A percentile compares a stretch with the other conserved stretches of the same genome.
These are phyloP conservation scores for Penicillium decumbens DNA, from an alignment of 2,329 filamentous ascomycete species.

Conservation along the genomic window DNA sequence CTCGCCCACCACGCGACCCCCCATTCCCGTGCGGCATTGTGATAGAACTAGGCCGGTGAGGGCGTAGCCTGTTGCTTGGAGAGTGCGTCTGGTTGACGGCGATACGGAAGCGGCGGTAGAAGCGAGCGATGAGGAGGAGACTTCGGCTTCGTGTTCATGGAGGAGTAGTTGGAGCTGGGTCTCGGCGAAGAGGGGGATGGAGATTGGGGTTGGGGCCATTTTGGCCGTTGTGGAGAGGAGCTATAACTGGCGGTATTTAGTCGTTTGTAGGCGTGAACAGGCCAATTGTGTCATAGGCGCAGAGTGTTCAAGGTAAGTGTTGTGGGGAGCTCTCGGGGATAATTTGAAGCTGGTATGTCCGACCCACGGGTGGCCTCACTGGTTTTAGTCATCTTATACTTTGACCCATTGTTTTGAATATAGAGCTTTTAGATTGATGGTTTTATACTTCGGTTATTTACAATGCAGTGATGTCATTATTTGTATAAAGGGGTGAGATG, in stretches of 20 bases:
- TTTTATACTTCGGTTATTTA: too few relatives aligned
- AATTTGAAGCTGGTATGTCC: constrained; percentile 16
- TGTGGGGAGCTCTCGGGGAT: constrained; percentile 11
- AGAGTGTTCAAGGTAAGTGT: not conserved
- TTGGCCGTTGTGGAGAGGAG: not conserved
- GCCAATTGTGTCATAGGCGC: not conserved
- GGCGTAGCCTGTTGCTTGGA: constrained; percentile 42
- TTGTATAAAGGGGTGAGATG: too few relatives aligned
- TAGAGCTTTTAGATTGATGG: too few relatives aligned
- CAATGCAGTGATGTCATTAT: too few relatives aligned
- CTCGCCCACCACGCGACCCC: constrained; percentile 85
- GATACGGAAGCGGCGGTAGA: constrained; percentile 39
- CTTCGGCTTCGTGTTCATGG: constrained; percentile 44
- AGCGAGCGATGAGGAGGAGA: constrained; percentile 42
- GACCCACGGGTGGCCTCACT: constrained; percentile 3
- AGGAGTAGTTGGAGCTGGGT: constrained; percentile 41
- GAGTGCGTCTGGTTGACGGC: constrained; percentile 40
- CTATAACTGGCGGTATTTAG: not conserved
- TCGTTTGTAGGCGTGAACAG: too few relatives aligned
- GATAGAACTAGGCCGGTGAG: constrained; percentile 57
- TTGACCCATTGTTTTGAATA: too few relatives aligned
- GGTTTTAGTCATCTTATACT: constrained; percentile 1
- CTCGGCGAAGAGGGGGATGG: constrained; percentile 41
- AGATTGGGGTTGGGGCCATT: constrained; percentile 25
- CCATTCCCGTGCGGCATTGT: constrained; percentile 79